Percentiles rank a stretch among this genome's conserved stretches.
phyloP scores from a whole-genome alignment of 352 stramenopile genomes.

The Elongisporangium prolatum region DNA sequence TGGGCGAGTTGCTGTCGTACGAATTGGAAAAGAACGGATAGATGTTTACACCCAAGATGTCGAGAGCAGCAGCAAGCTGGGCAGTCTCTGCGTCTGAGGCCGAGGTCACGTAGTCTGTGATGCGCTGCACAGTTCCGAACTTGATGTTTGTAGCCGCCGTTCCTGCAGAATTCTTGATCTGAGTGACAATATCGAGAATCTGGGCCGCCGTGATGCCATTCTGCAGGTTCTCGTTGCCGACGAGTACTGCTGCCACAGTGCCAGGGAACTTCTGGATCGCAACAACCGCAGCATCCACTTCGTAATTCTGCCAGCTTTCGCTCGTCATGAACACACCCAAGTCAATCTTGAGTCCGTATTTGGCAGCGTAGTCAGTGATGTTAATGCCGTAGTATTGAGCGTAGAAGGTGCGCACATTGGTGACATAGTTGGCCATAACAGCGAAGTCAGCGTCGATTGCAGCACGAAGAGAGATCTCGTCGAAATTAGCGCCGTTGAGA shows the following conservation, averaged over 20 bases:
- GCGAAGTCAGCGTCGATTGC: slow-evolving; percentile 33
- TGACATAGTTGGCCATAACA: slow-evolving; percentile 25
- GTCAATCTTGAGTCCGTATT: slow-evolving; percentile 33
- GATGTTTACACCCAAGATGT: slow-evolving; percentile 35
- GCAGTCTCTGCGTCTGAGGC: slow-evolving; percentile 14
- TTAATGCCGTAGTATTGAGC: slow-evolving; percentile 28
- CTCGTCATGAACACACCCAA: slow-evolving; percentile 30
- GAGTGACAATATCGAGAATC: slow-evolving; percentile 10
- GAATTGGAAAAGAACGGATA: slow-evolving; percentile 32
- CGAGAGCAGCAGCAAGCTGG: slow-evolving; percentile 16
- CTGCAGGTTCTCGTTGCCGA: slow-evolving; percentile 25
- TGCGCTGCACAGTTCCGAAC: slow-evolving; percentile 29
- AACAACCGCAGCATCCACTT: slow-evolving; percentile 22
- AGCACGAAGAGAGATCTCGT: slow-evolving; percentile 14
- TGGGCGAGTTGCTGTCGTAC: slow-evolving; percentile 24
- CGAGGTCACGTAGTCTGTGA: slow-evolving; percentile 29
- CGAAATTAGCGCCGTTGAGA: not conserved
- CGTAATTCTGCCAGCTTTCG: slow-evolving; percentile 18
- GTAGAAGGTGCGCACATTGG: slow-evolving; percentile 35
- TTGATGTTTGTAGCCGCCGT: slow-evolving; percentile 18
- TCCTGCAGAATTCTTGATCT: slow-evolving; percentile 11
- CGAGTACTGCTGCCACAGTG: slow-evolving; percentile 28
- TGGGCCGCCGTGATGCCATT: slow-evolving; percentile 7
- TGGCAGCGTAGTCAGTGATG: slow-evolving; percentile 21
- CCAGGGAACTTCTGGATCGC: slow-evolving; percentile 21